These are phyloP conservation scores for Trichoderma arundinaceum DNA, from an alignment of 2,329 filamentous ascomycete genomes.

Conservation along the genomic window DNA sequence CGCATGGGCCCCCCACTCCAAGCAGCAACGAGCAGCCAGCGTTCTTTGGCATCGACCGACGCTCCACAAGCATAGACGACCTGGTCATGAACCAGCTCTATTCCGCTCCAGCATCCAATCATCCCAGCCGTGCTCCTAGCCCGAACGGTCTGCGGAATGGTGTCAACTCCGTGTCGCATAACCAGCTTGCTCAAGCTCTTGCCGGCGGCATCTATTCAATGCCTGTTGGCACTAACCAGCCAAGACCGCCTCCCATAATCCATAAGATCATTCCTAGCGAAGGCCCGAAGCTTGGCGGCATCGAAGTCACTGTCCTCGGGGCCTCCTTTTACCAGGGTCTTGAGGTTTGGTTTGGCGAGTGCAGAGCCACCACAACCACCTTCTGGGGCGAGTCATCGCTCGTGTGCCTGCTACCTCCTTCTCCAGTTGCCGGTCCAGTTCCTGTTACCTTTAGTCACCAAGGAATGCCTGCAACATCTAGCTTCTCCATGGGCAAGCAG, in stretches of 20 bases:
- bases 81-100: conserved; percentile 68
- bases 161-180: conserved; percentile 49
- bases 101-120: conserved; percentile 73
- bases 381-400: conserved; percentile 83
- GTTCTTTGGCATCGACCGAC: conserved; percentile 58
- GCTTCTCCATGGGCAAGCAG: conserved; percentile 48
- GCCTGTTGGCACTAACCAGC: conserved; percentile 55
- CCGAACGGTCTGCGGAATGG: conserved; percentile 62
- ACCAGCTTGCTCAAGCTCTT: conserved; percentile 55
- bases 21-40: conserved; percentile 66
- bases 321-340: conserved; percentile 77
- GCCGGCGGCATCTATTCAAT: conserved; percentile 57
- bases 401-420: conserved; percentile 78
- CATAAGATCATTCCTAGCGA: conserved; percentile 84
- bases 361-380: conserved; percentile 70
- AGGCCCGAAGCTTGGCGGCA: conserved; percentile 81
- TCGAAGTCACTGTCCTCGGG: conserved; percentile 84
- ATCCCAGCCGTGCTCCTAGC: conserved; percentile 78
- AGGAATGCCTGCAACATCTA: conserved; percentile 46
- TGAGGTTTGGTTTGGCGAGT: conserved; percentile 81
- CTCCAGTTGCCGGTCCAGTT: conserved; percentile 69
- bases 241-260: conserved; percentile 64
- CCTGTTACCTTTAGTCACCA: conserved; percentile 71
- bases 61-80: conserved; percentile 69
- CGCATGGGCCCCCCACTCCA: conserved; percentile 68